Evolutionary conservation across 768 basidiomycete genomes (phyloP).

Genomic region (Boletus subcaerulescens): DNA sequence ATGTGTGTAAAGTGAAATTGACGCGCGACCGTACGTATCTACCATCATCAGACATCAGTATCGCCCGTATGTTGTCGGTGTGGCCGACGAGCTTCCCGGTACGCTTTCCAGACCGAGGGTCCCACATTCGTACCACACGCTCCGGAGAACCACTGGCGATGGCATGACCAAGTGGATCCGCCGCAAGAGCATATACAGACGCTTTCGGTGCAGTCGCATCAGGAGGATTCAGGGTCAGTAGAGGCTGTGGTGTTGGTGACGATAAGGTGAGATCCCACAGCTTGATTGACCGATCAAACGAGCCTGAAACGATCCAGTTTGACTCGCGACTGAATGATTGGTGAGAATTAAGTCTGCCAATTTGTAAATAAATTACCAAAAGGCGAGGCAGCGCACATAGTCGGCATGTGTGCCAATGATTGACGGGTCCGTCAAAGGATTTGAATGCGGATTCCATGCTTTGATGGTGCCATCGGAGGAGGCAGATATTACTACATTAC

Average conservation of each 20-base stretch:
- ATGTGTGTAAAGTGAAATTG: constrained; percentile 2
- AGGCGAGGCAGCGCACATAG: constrained; percentile 78
- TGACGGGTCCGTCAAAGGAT: constrained; percentile 55
- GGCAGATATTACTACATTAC: constrained; percentile 70
- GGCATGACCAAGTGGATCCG: constrained; percentile 74
- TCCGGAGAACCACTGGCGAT: constrained; percentile 93
- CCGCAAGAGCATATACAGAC: constrained; percentile 74
- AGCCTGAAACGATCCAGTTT: constrained; percentile 89
- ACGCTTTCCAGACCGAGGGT: constrained; percentile 81
- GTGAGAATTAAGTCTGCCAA: constrained; percentile 10
- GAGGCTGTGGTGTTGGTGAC: constrained; percentile 41
- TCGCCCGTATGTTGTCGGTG: constrained; percentile 93
- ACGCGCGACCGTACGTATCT: constrained; percentile 64
- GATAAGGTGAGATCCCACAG: constrained; percentile 81
- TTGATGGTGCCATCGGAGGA: constrained; percentile 96
- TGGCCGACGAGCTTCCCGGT: constrained; percentile 90
- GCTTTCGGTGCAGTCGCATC: constrained; percentile 66
- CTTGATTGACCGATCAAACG: constrained; percentile 91
- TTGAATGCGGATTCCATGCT: constrained; percentile 85
- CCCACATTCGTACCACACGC: constrained; percentile 88
- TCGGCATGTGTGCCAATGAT: constrained; percentile 76
- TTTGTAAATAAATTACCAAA: constrained; percentile 47
- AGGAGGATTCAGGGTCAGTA: constrained; percentile 65
- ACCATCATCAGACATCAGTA: constrained; percentile 86
- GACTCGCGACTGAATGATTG: constrained; percentile 57